Conservation (phyloP, 371 early-diverging fungal species). For the Rhizopus microsporus region DNA sequence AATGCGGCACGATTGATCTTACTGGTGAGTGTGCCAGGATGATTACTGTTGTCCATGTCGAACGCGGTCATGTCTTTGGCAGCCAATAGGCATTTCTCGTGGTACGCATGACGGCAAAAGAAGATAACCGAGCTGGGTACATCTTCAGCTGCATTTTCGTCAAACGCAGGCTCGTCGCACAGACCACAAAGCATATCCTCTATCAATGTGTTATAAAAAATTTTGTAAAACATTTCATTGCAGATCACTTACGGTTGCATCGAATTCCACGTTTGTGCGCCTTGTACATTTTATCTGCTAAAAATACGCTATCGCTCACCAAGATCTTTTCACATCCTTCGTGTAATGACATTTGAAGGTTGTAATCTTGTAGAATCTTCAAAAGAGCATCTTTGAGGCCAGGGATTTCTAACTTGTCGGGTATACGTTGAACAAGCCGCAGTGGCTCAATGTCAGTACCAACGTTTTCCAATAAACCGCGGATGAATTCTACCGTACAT, state of each 20-base stretch:
- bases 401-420: conserved; percentile 76
- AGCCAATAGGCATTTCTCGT: conserved; percentile 64
- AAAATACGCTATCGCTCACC: conserved; percentile 78
- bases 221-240: not conserved
- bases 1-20: conserved; percentile 60
- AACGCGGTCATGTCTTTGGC: conserved; percentile 5
- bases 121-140: conserved; percentile 59
- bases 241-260: conserved; percentile 41
- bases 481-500: conserved; percentile 71
- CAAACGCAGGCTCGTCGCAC: conserved; percentile 64
- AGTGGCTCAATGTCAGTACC: conserved; percentile 86
- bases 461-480: conserved; percentile 86
- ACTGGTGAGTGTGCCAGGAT: conserved; percentile 35
- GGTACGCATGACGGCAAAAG: conserved; percentile 78
- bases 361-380: conserved; percentile 86
- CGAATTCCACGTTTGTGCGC: conserved; percentile 73
- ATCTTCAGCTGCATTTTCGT: conserved; percentile 36
- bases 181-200: conserved; percentile 63
- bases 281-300: conserved; percentile 73
- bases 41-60: conserved; percentile 13
- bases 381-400: conserved; percentile 79
- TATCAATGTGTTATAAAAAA: conserved; percentile 10
- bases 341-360: conserved; percentile 83
- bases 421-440: conserved; percentile 77
- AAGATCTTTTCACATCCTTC: conserved; percentile 88